Evolutionary conservation across 1,284 basidiomycete species (phyloP).

Genomic region (Ganoderma sinense): DNA sequence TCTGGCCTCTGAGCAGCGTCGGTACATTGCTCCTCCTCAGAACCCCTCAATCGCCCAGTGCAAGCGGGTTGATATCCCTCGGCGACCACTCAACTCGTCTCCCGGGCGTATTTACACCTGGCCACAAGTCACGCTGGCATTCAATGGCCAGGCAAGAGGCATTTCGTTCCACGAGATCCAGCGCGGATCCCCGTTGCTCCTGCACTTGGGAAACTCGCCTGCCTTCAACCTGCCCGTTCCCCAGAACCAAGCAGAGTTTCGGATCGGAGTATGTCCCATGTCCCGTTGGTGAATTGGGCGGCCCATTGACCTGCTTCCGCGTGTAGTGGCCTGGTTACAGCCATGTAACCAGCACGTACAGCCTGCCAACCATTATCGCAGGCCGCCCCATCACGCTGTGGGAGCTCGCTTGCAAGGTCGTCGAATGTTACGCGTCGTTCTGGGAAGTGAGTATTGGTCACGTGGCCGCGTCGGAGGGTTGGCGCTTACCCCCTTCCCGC

Average conservation of each 20-base stretch:
- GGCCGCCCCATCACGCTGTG: neutral
- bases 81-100: neutral
- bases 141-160: neutral
- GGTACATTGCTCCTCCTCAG: neutral
- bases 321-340: neutral
- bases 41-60: neutral
- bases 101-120: neutral
- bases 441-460: constrained; percentile 1
- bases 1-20: neutral
- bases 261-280: neutral
- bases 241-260: neutral
- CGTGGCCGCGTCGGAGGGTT: neutral
- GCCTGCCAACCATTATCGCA: neutral
- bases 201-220: neutral
- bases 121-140: neutral
- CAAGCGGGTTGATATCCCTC: neutral
- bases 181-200: neutral
- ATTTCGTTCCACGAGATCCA: neutral
- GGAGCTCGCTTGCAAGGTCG: neutral
- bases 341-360: neutral
- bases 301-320: neutral
- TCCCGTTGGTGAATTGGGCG: neutral
- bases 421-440: neutral
- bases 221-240: neutral
- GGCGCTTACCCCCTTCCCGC: neutral